Evolutionary conservation across 2,329 filamentous ascomycete genomes (phyloP), one percentile per base, ranked within the genome.

Genomic region (Aurifilum marmelostoma): DNA sequence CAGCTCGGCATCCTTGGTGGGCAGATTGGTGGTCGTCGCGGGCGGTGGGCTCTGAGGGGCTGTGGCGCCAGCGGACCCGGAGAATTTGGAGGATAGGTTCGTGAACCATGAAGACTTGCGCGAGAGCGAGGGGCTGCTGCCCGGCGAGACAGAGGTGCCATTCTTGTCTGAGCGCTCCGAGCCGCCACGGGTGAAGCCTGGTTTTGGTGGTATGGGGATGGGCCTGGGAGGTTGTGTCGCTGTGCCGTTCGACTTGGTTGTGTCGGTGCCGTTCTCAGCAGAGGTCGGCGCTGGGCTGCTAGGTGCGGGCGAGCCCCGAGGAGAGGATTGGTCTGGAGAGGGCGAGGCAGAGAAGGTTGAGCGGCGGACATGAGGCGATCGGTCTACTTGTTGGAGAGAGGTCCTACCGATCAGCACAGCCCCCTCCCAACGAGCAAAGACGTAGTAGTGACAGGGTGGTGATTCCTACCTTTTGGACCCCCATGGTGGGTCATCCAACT

Each of bases 61-160:
- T 11, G 69, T 72, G n/a, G 29, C 6, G 21, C 59, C 56, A 47
- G 69, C 73, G 65, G 69, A 74, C 37, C 88, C 89, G 2, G 92
- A 94, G 81, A 98, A 97, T 78, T 97, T 97, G 73, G 93, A 95
- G 72, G 93, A 97, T 73, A 98, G 89, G 76, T 89, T 97, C 68
- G 92, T 93, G 76, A 98, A 94, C 96, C 96, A 99, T 18, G 94
- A 97, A 71, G 89, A 90, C 72, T 93, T 87, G 66, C 88, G 84
- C 60, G 83, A 81, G 9, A 82, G 79, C 1, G 82, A 79, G 24
- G 79, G 65, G 74, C 76, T 70, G 67, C 74, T 21, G 47, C 62
- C 62, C 21, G 56, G 65, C 27, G 56, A 60, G 16, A 27, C 34
- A 50, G 80, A 73, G 67, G 74, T 76, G 68, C 76, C 74, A 67